Conservation (phyloP, 2,329 filamentous ascomycete species). For the Oidium heveae region DNA sequence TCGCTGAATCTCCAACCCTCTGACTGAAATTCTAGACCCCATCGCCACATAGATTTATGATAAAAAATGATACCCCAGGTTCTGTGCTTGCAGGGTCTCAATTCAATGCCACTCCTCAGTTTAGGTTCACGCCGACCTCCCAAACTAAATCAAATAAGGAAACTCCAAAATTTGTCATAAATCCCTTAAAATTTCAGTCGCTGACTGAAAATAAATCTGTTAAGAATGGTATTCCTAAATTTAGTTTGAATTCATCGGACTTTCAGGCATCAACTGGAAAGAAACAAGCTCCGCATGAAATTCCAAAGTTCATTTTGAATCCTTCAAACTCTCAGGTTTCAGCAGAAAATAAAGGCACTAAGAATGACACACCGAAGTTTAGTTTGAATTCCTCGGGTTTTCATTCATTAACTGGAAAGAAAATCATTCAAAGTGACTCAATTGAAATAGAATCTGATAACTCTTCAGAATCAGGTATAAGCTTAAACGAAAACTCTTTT, state of each 20-base stretch:
- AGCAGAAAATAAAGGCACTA: too few species aligned
- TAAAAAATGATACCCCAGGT: constrained; percentile 10
- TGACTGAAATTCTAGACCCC: constrained; percentile 12
- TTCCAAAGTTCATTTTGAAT: too few species aligned
- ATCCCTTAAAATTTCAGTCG: not conserved
- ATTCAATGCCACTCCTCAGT: constrained; percentile 15
- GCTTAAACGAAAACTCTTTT: constrained; percentile 5
- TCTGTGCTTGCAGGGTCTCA: constrained; percentile 7
- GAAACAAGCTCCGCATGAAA: too few species aligned
- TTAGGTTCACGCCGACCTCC: constrained; percentile 12
- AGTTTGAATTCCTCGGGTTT: too few species aligned
- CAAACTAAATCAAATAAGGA: constrained; percentile 7
- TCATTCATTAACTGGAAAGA: not conserved
- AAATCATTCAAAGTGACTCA: not conserved
- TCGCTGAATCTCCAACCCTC: not conserved
- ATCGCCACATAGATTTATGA: constrained; percentile 16
- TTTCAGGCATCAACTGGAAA: too few species aligned
- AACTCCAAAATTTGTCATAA: constrained; percentile 5
- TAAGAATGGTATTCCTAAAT: not conserved
- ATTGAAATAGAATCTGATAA: not conserved
- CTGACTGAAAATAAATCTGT: not conserved
- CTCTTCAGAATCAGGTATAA: constrained; percentile 7
- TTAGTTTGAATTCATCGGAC: too few species aligned
- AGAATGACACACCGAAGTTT: not conserved
- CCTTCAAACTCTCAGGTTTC: too few species aligned